A percentile compares a stretch with the other conserved stretches of the same genome.
Evolutionary conservation across 768 basidiomycete species (phyloP).

Genomic region (Auriscalpium microsporum): DNA sequence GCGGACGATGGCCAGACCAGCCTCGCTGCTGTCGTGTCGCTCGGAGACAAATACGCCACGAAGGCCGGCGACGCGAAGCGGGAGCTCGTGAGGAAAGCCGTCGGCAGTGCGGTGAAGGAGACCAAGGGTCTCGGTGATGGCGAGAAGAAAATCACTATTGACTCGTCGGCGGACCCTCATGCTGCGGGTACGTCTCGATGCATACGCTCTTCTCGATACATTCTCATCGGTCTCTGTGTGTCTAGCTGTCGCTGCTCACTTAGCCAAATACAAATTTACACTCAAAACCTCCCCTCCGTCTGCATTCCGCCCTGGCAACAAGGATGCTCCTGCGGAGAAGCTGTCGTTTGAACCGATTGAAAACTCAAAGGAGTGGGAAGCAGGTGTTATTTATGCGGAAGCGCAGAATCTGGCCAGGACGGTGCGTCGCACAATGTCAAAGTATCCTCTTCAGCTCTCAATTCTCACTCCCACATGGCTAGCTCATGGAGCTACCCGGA

Average conservation of each 20-base stretch:
- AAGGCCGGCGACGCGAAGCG: conserved; percentile 39
- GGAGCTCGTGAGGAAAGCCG: conserved; percentile 63
- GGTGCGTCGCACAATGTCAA: conserved; percentile 27
- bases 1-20: conserved; percentile 20
- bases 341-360: conserved; percentile 39
- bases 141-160: conserved; percentile 50
- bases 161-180: conserved; percentile 61
- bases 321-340: conserved; percentile 41
- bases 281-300: conserved; percentile 70
- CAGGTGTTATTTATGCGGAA: conserved; percentile 63
- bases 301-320: conserved; percentile 52
- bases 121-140: conserved; percentile 53
- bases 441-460: not conserved
- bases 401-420: conserved; percentile 78
- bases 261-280: conserved; percentile 69
- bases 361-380: conserved; percentile 56
- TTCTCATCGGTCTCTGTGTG: not conserved
- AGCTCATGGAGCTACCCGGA: conserved; percentile 81
- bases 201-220: not conserved
- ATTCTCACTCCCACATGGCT: not conserved
- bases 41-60: conserved; percentile 44
- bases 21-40: conserved; percentile 47
- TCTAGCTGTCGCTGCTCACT: conserved; percentile 67
- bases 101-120: conserved; percentile 67
- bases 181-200: conserved; percentile 52